These are phyloP conservation scores for Melanomma pulvis-pyrius DNA, from an alignment of 495 filamentous ascomycete genomes.

Conservation along the genomic window DNA sequence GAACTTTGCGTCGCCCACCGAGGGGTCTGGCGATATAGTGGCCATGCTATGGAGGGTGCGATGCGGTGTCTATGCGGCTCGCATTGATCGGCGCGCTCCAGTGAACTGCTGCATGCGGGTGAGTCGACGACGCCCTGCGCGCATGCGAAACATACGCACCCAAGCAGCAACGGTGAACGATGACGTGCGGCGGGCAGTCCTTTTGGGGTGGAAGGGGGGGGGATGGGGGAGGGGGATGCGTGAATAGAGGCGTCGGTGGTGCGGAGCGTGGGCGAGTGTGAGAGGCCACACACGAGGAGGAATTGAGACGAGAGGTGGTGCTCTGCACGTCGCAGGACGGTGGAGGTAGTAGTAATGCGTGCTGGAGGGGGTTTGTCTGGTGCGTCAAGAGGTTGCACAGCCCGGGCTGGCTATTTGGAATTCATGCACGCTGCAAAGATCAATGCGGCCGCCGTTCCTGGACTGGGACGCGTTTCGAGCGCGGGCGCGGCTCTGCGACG, in stretches of 20 bases:
- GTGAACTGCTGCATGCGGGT: conserved; percentile 4
- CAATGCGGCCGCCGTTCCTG: conserved; percentile 2
- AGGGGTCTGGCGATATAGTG: conserved; percentile 34
- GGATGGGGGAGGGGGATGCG: neutral
- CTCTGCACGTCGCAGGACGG: conserved; percentile 29
- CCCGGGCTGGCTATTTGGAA: conserved; percentile 37
- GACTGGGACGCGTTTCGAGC: neutral
- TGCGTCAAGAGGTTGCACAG: conserved; percentile 27
- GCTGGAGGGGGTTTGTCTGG: neutral
- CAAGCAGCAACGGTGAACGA: neutral
- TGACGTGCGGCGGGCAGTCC: neutral
- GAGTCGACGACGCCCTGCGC: neutral
- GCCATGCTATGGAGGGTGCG: conserved; percentile 39
- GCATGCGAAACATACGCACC: conserved; percentile 7
- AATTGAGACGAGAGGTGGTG: conserved; percentile 30
- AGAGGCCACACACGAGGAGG: neutral
- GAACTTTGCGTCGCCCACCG: conserved; percentile 24
- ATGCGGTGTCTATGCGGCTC: conserved; percentile 12
- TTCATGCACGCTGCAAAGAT: conserved; percentile 24
- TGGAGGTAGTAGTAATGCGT: neutral
- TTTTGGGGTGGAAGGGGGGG: neutral
- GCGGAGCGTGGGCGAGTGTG: neutral
- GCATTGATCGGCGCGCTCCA: conserved; percentile 33
- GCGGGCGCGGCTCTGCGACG: conserved; percentile 5
- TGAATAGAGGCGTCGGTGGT: neutral